Base-by-base conservation (phyloP, 495 filamentous ascomycete genomes). In the Glutinoglossum americanum region DNA sequence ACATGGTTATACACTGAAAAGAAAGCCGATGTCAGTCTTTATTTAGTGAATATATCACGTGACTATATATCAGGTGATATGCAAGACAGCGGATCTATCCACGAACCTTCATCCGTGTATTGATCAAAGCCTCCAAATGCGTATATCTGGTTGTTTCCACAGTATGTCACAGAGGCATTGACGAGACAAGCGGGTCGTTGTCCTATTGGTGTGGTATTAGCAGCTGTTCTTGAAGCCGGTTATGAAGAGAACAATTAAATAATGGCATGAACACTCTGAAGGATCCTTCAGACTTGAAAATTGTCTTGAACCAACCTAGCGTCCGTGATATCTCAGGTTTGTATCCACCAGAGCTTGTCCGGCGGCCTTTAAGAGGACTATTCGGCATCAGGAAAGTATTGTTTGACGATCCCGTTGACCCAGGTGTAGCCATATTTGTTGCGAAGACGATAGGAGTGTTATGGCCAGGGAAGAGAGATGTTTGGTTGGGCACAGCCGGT, bases 121-220 rank as follows among this genome's bases (percentile, higher is more conserved):
- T 95, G 89, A 65, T 98, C 92, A 63, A 98, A 98, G n/a, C 92
- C 92, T 13, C 92, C 92, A 71, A 98, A 98, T 27, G 89, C 92
- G 70, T 95, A 96, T 62, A 98, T 96, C 66, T 85, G 80, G 70
- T 95, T 89, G 68, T 94, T 86, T 49, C 87, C 87, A 65, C 89
- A 94, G 69, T 94, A 95, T 19, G 92, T 97, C 55, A 97, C 89
- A 15, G 93, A 96, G 57, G 92, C 92, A 74, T 96, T 97, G 56
- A 97, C 90, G 44, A 98, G 77, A 64, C 92, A 96, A 54, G 93
- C 88, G 9, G 94, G 89, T 55, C 88, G 75, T 68, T 92, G 86
- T 44, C 92, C 92, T 54, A 87, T 74, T 15, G 2, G 47, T 25
- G 15, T 2, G 15, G 37, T 1, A 15, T 39, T 11, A 39, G 37